Base-by-base conservation (phyloP, 2,329 filamentous ascomycete genomes). In the Alternaria triticimaculans region DNA sequence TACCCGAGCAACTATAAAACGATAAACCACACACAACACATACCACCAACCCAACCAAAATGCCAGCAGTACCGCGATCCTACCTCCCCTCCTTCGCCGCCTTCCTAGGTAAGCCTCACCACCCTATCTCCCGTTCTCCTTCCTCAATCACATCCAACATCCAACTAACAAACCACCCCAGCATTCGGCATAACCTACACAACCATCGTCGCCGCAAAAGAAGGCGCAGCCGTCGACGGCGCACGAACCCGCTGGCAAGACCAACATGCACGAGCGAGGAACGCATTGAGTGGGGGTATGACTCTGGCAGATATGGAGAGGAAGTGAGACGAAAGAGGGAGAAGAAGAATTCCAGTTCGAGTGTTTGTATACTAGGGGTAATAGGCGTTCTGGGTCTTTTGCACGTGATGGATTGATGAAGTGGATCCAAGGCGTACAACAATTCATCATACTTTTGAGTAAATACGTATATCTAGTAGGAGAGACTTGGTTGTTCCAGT, bases 191-290 rank as follows among this genome's bases (percentile, higher is more conserved):
- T 75, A 64, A 74, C 74, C 45, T 80, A 80, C 73, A 78, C 76
- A 5, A 69, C 72, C 43, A 55, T 76, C 26, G 75, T 75, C 3
- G 78, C 78, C 6, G 59, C 68, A 15, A 70, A 72, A 64, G 78
- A 80, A 71, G 78, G 77, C 53, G 72, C 70, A 11, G 66, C 73
- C 15, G 71, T 80, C 37, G 77, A 79, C 63, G 65, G 61, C 44
- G 77, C 78, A 12, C 73, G 76, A 30, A 73, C 70, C 48, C 67
- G 77, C n/a, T 80, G 76, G 75, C 74, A 78, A 62, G 46, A 73
- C 3, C 77, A 80, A 63, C 70, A 74, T 23, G 70, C 69, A 2
- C 64, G 65, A 14, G 70, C 72, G 3, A 60, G 68, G 7, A 61
- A 67, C 11, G 71, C 67, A 3, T 23, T 72, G 1, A 62, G 55